Evolutionary conservation across 2,329 filamentous ascomycete species (phyloP).

Genomic region (Geosmithia flava): DNA sequence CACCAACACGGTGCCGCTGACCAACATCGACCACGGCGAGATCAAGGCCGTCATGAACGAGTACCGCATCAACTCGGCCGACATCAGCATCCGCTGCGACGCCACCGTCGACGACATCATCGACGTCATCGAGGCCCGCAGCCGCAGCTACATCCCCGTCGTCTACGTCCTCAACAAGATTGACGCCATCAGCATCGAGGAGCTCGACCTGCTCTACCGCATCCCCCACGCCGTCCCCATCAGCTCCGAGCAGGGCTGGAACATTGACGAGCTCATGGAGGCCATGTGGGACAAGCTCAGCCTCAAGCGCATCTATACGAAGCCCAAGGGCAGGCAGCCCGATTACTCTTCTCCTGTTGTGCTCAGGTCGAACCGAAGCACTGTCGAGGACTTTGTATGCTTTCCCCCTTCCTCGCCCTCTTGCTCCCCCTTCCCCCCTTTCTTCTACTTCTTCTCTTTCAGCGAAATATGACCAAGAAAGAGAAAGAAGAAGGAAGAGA

Average conservation of each 20-base stretch:
- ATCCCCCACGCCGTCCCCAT: conserved; percentile 97
- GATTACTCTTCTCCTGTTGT: conserved; percentile 91
- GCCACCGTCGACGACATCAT: conserved; percentile 96
- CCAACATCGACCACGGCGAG: conserved; percentile 89
- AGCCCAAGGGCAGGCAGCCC: conserved; percentile 88
- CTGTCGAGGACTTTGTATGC: conserved; percentile 93
- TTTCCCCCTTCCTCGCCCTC: no score
- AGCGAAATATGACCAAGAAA: neutral
- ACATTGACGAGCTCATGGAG: conserved; percentile 92
- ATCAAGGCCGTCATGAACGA: conserved; percentile 97
- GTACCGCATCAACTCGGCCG: conserved; percentile 91
- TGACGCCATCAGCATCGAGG: conserved; percentile 93
- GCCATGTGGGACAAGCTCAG: conserved; percentile 98
- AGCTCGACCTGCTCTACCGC: conserved; percentile 88
- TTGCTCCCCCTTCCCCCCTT: neutral
- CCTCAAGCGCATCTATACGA: conserved; percentile 88
- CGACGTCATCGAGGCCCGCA: conserved; percentile 88
- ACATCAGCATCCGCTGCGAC: conserved; percentile 96
- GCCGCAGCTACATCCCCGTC: conserved; percentile 93
- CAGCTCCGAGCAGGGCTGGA: conserved; percentile 96
- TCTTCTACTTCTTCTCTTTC: neutral
- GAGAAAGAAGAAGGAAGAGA: neutral
- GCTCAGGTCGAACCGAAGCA: conserved; percentile 68
- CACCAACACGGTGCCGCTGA: conserved; percentile 84
- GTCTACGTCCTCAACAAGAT: conserved; percentile 99